Base-by-base conservation (phyloP, 805 yeast species). In the Saccharomycopsis sp. region DNA sequence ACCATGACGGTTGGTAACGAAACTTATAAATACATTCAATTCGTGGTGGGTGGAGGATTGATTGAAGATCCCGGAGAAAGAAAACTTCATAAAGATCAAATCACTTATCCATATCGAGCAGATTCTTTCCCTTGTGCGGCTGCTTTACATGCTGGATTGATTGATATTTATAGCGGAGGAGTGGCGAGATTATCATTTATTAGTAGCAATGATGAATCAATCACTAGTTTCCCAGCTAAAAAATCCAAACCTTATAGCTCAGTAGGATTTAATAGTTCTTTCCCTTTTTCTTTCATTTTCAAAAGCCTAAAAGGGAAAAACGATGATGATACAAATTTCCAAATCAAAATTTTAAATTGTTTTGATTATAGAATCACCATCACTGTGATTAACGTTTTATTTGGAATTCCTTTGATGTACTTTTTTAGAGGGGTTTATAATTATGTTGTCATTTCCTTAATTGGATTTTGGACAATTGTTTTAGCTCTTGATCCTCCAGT, bases 41-140 rank as follows among this genome's bases (percentile, higher is more conserved):
- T 67, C 51, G 73, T 75, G 25, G 71, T 88, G 20, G 96, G 96
- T 2, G 94, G 95, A 14, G 88, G 88, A 1, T 53, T 52, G 15
- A 48, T 52, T 5, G 51, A 48, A 2, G 21, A 48, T 3, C 46
- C 40, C 6, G 44, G 46, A 2, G 45, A 40, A 1, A 14, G 25
- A 19, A 21, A 31, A 25, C 19, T 14, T 5, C 14, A 21, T 15
- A 47, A 49, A 13, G 59, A 52, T 1, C 49, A 48, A n/a, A 45
- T 77, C 6, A 62, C 84, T 0, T 51, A 60, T 20, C 87, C 88
- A 0, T 88, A 86, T 54, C 66, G 97, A 48, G 88, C 85, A 0
- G 97, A 88, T 59, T 84, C 95, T 1, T 87, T 67, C 51, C 79
- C 89, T 0, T 88, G 97, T 56, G 89, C 87, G 0, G 81, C 96